These are phyloP conservation scores for Papilionanthe hybrid DNA, from an alignment of 116 monocot genomes.

Conservation along the genomic window DNA sequence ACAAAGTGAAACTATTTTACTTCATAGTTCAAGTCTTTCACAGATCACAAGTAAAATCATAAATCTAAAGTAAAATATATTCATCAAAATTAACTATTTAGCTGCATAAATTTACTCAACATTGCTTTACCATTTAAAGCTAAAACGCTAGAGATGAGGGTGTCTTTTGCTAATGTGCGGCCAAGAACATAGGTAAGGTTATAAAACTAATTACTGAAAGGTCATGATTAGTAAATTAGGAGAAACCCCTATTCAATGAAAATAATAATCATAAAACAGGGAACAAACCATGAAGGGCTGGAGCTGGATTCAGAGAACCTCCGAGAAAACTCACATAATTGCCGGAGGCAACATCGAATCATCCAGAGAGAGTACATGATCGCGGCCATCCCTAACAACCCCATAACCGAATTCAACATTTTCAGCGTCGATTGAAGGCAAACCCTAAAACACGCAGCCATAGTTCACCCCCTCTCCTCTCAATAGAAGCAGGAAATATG, in stretches of 20 bases:
- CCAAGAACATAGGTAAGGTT: neutral
- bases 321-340: neutral
- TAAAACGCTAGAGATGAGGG: too few relatives aligned
- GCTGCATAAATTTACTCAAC: neutral
- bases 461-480: neutral
- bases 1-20: neutral
- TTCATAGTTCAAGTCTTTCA: neutral
- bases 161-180: too few relatives aligned
- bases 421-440: slow-evolving; percentile 46
- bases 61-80: neutral
- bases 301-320: slow-evolving; percentile 5
- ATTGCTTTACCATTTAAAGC: too few relatives aligned
- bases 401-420: slow-evolving; percentile 50
- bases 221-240: neutral
- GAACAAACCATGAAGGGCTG: slow-evolving; percentile 4
- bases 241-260: neutral
- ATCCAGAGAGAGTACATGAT: slow-evolving; percentile 64
- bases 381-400: slow-evolving; percentile 51
- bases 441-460: slow-evolving; percentile 28
- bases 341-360: slow-evolving; percentile 28
- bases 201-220: neutral
- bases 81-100: neutral
- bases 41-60: neutral
- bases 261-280: neutral
- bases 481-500: neutral